Evolutionary conservation across 1,284 basidiomycete species (phyloP).

Genomic region (Pterulicium gracile): DNA sequence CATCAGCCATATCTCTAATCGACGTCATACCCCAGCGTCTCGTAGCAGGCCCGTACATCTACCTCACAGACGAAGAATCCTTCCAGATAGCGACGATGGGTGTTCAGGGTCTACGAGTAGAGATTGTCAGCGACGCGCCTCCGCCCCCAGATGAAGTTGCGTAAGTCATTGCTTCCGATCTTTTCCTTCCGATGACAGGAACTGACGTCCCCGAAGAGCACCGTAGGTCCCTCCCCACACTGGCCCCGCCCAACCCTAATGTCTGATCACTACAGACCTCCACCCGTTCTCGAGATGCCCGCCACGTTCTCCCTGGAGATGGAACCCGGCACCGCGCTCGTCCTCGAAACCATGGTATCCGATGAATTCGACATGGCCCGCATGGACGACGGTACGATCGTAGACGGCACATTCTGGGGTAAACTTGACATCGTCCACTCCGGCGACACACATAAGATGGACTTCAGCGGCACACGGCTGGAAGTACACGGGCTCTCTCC

Average conservation of each 20-base stretch:
- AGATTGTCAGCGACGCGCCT: constrained; percentile 71
- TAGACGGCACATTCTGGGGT: constrained; percentile 76
- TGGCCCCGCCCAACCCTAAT: background rate
- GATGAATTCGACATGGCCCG: constrained; percentile 77
- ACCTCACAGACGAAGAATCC: constrained; percentile 74
- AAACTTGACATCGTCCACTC: constrained; percentile 71
- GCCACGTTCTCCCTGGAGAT: constrained; percentile 73
- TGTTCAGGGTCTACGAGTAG: constrained; percentile 67
- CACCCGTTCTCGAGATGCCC: constrained; percentile 77
- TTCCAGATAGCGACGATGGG: constrained; percentile 74
- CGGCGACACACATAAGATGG: constrained; percentile 64
- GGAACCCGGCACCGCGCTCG: constrained; percentile 60
- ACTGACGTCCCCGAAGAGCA: constrained; percentile 35
- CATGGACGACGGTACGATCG: constrained; percentile 76
- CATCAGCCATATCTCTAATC: constrained; percentile 10
- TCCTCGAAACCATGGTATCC: constrained; percentile 66
- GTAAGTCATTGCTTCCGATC: constrained; percentile 32
- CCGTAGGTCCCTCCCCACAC: constrained; percentile 49
- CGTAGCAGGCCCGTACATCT: constrained; percentile 63
- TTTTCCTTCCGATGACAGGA: constrained; percentile 5
- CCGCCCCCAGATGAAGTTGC: constrained; percentile 71
- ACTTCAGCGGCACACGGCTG: constrained; percentile 68
- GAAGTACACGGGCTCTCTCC: constrained; percentile 44
- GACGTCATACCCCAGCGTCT: constrained; percentile 37
- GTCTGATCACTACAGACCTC: constrained; percentile 37